phyloP scores from a whole-genome alignment of 2,329 filamentous ascomycete genomes.

The Fusarium fracticaudum region DNA sequence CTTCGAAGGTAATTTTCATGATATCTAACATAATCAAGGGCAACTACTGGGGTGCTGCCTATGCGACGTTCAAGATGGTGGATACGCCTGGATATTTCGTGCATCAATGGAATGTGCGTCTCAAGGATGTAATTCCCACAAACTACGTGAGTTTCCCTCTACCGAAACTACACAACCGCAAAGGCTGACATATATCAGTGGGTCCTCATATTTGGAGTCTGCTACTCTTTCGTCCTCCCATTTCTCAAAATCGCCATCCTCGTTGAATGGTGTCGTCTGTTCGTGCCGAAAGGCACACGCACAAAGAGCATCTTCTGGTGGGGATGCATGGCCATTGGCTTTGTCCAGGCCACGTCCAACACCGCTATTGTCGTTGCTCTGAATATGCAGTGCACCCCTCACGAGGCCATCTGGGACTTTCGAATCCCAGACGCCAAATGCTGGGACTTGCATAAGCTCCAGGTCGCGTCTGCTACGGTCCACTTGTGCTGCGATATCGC shows the following conservation, averaged over 20 bases:
- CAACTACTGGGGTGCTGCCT: constrained; percentile 34
- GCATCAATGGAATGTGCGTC: constrained; percentile 47
- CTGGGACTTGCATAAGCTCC: not conserved
- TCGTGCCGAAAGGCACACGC: constrained; percentile 40
- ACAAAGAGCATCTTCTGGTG: constrained; percentile 48
- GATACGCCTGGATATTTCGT: constrained; percentile 49
- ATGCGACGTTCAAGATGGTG: constrained; percentile 38
- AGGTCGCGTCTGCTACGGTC: constrained; percentile 1
- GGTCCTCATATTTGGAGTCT: constrained; percentile 48
- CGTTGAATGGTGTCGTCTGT: constrained; percentile 54
- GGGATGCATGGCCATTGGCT: constrained; percentile 45
- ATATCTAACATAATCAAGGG: not conserved
- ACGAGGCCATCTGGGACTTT: constrained; percentile 5
- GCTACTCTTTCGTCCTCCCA: constrained; percentile 50
- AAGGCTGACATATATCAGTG: constrained; percentile 29
- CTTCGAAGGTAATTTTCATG: rapidly evolving
- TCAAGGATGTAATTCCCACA: constrained; percentile 41
- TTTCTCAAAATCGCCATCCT: constrained; percentile 54
- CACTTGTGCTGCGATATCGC: constrained; percentile 33
- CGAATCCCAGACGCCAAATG: not conserved
- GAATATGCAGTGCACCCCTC: constrained; percentile 10
- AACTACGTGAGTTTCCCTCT: constrained; percentile 4
- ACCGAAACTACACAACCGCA: not conserved
- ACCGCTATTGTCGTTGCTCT: not conserved
- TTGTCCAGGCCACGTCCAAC: constrained; percentile 41